Evolutionary conservation across 257 asterid species (phyloP).

Genomic region (Solanum clarkiae): DNA sequence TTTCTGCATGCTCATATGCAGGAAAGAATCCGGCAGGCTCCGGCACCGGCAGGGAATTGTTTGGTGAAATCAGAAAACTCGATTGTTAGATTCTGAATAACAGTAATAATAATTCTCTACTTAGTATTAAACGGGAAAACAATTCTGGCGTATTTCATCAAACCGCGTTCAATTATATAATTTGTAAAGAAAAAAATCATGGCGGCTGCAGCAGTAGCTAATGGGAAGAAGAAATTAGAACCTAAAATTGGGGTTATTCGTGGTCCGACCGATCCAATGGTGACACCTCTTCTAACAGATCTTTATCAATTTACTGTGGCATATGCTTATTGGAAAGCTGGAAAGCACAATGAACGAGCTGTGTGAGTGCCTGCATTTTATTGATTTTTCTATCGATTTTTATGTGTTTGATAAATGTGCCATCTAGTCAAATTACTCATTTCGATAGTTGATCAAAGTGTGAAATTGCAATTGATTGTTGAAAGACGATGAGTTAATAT

Average conservation of each 20-base stretch:
- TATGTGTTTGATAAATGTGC: not conserved
- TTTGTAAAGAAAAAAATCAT: not conserved
- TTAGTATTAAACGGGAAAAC: not conserved
- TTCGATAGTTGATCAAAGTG: not conserved
- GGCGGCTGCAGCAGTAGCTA: not conserved
- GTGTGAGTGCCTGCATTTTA: constrained; percentile 34
- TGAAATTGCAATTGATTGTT: not conserved
- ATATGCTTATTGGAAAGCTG: constrained; percentile 97
- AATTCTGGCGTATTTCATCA: not conserved
- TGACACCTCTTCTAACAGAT: constrained; percentile 91
- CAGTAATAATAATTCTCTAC: not conserved
- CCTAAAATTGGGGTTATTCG: constrained; percentile 6
- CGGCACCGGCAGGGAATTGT: not conserved
- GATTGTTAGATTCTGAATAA: not conserved
- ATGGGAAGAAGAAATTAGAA: not conserved
- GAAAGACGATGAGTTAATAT: not conserved
- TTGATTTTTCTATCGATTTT: not conserved
- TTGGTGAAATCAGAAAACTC: not conserved
- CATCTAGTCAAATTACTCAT: not conserved
- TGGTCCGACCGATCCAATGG: constrained; percentile 91
- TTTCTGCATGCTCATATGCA: not conserved
- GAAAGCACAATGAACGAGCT: constrained; percentile 79
- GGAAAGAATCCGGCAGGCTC: not conserved
- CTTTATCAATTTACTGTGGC: constrained; percentile 98
- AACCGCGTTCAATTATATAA: not conserved